These are phyloP conservation scores for Eucalyptus erythrocorys DNA, from an alignment of 345 rosid species.

Conservation along the genomic window DNA sequence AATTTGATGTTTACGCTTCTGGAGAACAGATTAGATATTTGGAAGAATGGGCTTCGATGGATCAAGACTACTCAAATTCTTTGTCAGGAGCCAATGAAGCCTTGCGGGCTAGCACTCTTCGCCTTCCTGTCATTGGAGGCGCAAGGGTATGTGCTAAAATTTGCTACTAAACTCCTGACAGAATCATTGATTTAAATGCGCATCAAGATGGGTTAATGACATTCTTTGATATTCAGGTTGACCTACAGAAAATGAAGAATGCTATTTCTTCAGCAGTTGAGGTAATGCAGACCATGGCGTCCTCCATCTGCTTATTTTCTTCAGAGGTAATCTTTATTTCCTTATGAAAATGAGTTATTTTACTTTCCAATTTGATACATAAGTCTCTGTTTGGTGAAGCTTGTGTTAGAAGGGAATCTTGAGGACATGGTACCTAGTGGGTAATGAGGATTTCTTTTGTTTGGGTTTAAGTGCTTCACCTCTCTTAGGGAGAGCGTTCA, in stretches of 20 bases:
- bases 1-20: background rate
- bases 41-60: slow-evolving; percentile 52
- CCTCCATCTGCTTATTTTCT: slow-evolving; percentile 52
- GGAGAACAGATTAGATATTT: slow-evolving; percentile 47
- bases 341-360: background rate
- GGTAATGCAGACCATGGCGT: slow-evolving; percentile 86
- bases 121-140: slow-evolving; percentile 72
- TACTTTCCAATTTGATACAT: background rate
- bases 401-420: background rate
- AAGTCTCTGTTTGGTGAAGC: background rate
- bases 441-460: background rate
- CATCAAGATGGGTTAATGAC: background rate
- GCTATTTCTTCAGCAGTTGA: slow-evolving; percentile 81
- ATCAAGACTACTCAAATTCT: slow-evolving; percentile 51
- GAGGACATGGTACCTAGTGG: background rate
- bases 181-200: background rate
- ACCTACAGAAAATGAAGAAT: slow-evolving; percentile 56
- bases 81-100: slow-evolving; percentile 69
- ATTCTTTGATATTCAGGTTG: slow-evolving; percentile 39
- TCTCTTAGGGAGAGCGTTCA: background rate
- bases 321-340: slow-evolving; percentile 38
- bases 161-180: background rate
- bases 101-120: slow-evolving; percentile 72
- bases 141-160: slow-evolving; percentile 42
- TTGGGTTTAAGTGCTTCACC: background rate